Base-by-base conservation (phyloP, 305 asterid species). In the Euphrasia arctica region DNA sequence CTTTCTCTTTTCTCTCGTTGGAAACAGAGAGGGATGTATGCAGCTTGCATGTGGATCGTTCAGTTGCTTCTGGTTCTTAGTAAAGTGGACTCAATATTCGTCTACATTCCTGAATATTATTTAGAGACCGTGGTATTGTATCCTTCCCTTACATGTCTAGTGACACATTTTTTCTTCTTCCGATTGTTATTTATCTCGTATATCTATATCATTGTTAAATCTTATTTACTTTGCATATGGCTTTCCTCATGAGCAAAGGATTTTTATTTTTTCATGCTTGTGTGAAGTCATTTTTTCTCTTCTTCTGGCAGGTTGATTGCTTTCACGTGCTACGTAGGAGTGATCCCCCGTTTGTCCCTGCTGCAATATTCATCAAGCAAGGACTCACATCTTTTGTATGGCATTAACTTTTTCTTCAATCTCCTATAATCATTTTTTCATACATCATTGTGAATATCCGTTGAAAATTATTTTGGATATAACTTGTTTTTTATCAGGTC, bases 11-110 rank as follows among this genome's bases (percentile, higher is more conserved):
- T 87, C 73, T 84, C 96, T 60, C 90, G 87, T 66, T 92, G 97
- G 97, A 92, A 89, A 82, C 98, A 85, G 82, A 85, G 97, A 79
- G 98, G 97, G 69, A 82, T 89, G 87, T 92, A 89, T 63, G 97
- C 93, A 9, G 62, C 88, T 4, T 92, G 98, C 90, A 81, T 89
- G 91, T 92, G 97, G 97, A 80, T 87, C 70, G 96, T 87, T 49
- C 98, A 92, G 68, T 77, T 92, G 73, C 93, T 92, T 79, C 80
- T 92, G 25, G 85, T 85, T 77, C 85, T 89, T 75, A 92, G 98
- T 93, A 85, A 83, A 84, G 74, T 72, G 77, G 96, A 89, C 55
- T 76, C 87, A 0, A 64, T 87, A 73, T 92, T 89, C 76, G 56
- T 74, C 78, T 89, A 85, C 51, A 50, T 87, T 77, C 97, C 98